Evolutionary conservation across 2,329 filamentous ascomycete species (phyloP).

Genomic region (Ramularia endophylla): DNA sequence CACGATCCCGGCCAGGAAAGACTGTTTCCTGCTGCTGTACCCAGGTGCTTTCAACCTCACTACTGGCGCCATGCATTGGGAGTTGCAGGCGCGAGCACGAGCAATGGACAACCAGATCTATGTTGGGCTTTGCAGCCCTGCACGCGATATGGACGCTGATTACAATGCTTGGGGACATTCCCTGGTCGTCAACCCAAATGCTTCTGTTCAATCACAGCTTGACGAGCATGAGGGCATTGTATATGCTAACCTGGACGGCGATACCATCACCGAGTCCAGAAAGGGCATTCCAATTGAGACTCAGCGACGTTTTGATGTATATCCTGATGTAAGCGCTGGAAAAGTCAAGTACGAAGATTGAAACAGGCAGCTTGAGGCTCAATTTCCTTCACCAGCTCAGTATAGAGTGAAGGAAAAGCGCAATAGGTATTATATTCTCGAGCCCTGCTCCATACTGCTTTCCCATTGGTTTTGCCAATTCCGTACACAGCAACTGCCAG

Average conservation of each 20-base stretch:
- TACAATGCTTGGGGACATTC: conserved; percentile 95
- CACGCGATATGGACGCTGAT: conserved; percentile 65
- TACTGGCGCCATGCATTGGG: conserved; percentile 89
- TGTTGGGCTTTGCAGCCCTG: conserved; percentile 86
- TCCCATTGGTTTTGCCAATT: too few species aligned
- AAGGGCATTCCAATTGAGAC: conserved; percentile 76
- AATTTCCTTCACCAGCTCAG: too few species aligned
- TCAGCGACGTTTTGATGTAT: conserved; percentile 91
- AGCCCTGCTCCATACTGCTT: too few species aligned
- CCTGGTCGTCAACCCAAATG: conserved; percentile 81
- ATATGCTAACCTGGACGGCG: conserved; percentile 62
- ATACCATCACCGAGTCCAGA: conserved; percentile 66
- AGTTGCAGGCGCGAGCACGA: conserved; percentile 70
- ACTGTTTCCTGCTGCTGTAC: conserved; percentile 84
- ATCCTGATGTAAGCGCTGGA: conserved; percentile 75
- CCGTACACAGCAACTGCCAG: too few species aligned
- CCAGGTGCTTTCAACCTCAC: conserved; percentile 97
- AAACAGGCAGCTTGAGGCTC: neutral
- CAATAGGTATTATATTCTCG: too few species aligned
- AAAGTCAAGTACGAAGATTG: conserved; percentile 32
- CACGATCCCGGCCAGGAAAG: conserved; percentile 76
- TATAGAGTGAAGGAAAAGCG: too few species aligned
- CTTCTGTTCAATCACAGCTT: conserved; percentile 70
- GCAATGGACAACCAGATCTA: conserved; percentile 94
- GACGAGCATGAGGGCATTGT: conserved; percentile 73